Conservation (phyloP, 345 rosid species). For the Barbarea vulgaris region DNA sequence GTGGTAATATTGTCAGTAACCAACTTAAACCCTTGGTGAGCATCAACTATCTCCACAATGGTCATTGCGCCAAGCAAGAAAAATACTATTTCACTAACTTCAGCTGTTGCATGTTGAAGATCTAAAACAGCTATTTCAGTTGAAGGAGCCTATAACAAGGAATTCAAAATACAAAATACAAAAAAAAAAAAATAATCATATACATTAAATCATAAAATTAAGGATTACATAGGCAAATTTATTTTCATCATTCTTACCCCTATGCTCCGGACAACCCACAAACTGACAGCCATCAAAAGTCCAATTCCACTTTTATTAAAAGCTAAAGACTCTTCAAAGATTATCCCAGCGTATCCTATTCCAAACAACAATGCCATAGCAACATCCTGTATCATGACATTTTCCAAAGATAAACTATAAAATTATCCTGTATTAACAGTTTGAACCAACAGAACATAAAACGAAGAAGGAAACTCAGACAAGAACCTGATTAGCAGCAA, state of each 20-base stretch:
- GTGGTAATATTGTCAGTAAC: conserved; percentile 96
- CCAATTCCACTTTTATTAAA: conserved; percentile 97
- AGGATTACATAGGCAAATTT: neutral
- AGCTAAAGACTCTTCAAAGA: conserved; percentile 92
- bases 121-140: conserved; percentile 86
- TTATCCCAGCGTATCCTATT: conserved; percentile 86
- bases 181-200: neutral
- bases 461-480: neutral
- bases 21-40: conserved; percentile 99
- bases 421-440: neutral
- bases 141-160: conserved; percentile 84
- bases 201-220: neutral
- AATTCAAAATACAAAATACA: conserved; percentile 31
- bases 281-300: conserved; percentile 93
- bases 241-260: conserved; percentile 56
- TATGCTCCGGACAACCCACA: conserved; percentile 87
- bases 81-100: conserved; percentile 95
- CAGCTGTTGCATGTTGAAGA: conserved; percentile 85
- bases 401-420: neutral
- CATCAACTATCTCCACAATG: conserved; percentile 95
- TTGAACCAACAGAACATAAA: neutral
- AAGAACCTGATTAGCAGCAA: conserved; percentile 89
- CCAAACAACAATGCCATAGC: conserved; percentile 92
- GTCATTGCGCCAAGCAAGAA: conserved; percentile 99
- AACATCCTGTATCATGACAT: conserved; percentile 66